A percentile compares a stretch with the other conserved stretches of the same genome.
Conservation (phyloP, 257 asterid genomes). For the Penstemon barbatus region DNA sequence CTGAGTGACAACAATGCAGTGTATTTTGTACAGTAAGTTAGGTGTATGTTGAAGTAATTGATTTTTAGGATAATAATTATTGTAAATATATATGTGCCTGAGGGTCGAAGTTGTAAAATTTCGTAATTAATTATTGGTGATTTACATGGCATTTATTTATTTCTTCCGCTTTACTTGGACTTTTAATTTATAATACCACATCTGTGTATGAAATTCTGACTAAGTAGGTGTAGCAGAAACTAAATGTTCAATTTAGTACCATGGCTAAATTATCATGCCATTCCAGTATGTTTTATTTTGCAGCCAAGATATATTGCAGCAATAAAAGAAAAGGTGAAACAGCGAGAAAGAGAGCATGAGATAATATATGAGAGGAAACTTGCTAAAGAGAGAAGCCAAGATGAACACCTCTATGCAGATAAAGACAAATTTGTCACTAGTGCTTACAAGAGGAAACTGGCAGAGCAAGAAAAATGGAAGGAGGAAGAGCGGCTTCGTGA, state of each 20-base stretch:
- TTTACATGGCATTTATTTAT: not conserved
- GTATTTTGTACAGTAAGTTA: too few relatives aligned
- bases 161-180: not conserved
- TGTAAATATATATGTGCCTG: too few relatives aligned
- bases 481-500: constrained; percentile 91
- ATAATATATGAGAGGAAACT: constrained; percentile 81
- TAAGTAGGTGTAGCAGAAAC: not conserved
- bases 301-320: constrained; percentile 80
- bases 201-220: too few relatives aligned
- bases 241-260: constrained; percentile 8
- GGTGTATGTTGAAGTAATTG: too few relatives aligned
- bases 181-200: too few relatives aligned
- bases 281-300: constrained; percentile 19
- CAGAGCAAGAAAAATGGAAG: constrained; percentile 89
- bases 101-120: not conserved
- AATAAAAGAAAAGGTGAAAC: constrained; percentile 70
- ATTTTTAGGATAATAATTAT: too few relatives aligned
- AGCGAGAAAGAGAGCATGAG: constrained; percentile 85
- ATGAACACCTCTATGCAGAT: constrained; percentile 74
- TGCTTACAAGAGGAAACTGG: constrained; percentile 89
- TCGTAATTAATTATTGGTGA: not conserved
- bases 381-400: constrained; percentile 88
- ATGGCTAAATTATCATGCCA: constrained; percentile 4
- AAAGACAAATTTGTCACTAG: constrained; percentile 82
- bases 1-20: not conserved